Evolutionary conservation across 768 basidiomycete species (phyloP).

Genomic region (Russula sp.): DNA sequence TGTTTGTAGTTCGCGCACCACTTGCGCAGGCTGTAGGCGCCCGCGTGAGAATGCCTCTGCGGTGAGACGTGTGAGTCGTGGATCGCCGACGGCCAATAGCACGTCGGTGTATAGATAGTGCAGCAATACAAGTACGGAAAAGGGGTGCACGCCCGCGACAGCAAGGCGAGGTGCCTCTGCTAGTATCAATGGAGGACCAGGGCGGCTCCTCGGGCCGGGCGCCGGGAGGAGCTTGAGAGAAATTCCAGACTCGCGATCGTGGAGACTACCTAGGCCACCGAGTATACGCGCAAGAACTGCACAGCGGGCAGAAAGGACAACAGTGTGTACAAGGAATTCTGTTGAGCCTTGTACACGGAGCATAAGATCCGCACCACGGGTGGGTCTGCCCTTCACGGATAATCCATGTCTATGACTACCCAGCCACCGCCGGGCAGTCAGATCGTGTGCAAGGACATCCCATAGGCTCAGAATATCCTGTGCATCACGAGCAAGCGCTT

Average conservation of each 20-base stretch:
- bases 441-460: constrained; percentile 18
- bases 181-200: constrained; percentile 15
- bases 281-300: constrained; percentile 41
- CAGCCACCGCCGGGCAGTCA: constrained; percentile 5
- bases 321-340: constrained; percentile 55
- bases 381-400: constrained; percentile 17
- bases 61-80: constrained; percentile 47
- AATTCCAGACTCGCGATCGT: constrained; percentile 25
- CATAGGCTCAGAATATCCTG: constrained; percentile 29
- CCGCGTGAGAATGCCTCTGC: constrained; percentile 36
- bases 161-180: constrained; percentile 30
- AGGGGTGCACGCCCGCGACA: constrained; percentile 52
- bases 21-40: constrained; percentile 38
- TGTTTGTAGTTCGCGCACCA: constrained; percentile 58
- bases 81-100: constrained; percentile 79
- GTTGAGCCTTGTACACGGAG: constrained; percentile 40
- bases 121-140: constrained; percentile 69
- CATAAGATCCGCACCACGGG: constrained; percentile 59
- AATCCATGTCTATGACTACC: constrained; percentile 7
- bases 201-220: background rate
- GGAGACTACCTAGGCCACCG: constrained; percentile 26
- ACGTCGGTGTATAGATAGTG: constrained; percentile 88
- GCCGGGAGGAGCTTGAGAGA: constrained; percentile 31
- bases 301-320: constrained; percentile 60
- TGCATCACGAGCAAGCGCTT: constrained; percentile 34